Conservation (phyloP, 1,284 basidiomycete genomes). For the Inonotus obliquus region DNA sequence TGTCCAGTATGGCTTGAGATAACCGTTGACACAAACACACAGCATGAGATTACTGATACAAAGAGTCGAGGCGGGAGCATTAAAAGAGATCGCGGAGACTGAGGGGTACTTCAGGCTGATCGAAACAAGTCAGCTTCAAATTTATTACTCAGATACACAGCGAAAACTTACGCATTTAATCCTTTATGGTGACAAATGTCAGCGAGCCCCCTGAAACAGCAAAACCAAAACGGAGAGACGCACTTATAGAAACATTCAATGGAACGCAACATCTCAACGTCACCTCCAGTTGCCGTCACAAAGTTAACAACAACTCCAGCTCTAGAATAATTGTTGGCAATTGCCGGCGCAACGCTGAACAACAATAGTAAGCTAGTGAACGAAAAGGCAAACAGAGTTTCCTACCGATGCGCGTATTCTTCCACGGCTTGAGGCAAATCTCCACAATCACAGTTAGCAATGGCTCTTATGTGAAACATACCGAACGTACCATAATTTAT, state of each 20-base stretch:
- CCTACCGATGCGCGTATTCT: slow-evolving; percentile 88
- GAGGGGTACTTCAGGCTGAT: slow-evolving; percentile 81
- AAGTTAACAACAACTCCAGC: slow-evolving; percentile 92
- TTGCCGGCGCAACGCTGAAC: slow-evolving; percentile 71
- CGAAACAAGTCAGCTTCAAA: slow-evolving; percentile 19
- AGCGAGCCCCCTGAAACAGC: slow-evolving; percentile 18
- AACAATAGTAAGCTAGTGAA: background rate
- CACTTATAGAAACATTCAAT: slow-evolving; percentile 97
- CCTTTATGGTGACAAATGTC: slow-evolving; percentile 36
- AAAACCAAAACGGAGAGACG: slow-evolving; percentile 23
- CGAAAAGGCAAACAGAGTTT: slow-evolving; percentile 2
- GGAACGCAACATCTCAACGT: slow-evolving; percentile 95
- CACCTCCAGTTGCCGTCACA: slow-evolving; percentile 93
- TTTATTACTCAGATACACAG: slow-evolving; percentile 1
- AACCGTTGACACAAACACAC: slow-evolving; percentile 25
- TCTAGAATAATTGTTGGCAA: slow-evolving; percentile 73
- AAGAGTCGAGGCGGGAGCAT: slow-evolving; percentile 44
- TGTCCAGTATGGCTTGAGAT: slow-evolving; percentile 29
- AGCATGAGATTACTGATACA: slow-evolving; percentile 69
- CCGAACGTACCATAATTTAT: slow-evolving; percentile 77
- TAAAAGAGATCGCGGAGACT: slow-evolving; percentile 82
- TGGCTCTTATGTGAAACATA: background rate
- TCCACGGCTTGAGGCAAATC: slow-evolving; percentile 94
- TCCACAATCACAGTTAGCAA: slow-evolving; percentile 27
- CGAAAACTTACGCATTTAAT: slow-evolving; percentile 77